Evolutionary conservation across 352 stramenopile genomes (phyloP), one percentile per base, ranked within the genome.

Genomic region (Phytophthora boehmeriae): DNA sequence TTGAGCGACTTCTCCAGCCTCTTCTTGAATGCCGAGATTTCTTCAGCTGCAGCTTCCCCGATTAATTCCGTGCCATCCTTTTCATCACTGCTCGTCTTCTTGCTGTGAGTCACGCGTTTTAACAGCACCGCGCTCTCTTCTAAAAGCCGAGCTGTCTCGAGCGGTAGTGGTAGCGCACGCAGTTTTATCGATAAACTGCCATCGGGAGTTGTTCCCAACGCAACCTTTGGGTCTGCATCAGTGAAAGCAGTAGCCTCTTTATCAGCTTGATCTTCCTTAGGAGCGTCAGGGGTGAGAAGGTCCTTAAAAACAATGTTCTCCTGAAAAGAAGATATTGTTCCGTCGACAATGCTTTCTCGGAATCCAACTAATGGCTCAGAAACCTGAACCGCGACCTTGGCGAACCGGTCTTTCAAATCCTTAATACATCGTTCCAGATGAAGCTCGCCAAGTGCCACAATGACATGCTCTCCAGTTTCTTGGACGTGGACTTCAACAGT

Each of bases 361-460:
- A 97, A 97, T 8, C 84, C 79, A n/a, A 97, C 87, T 2, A 97
- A 73, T 2, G 91, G 91, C 54, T 92, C 86, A 0, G 89, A 97
- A 11, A 93, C 84, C 14, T 84, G 81, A 43, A 97, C 73, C 2
- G 86, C 76, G 0, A 97, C 77, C 64, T 92, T 93, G 3, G 88
- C 88, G 55, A 96, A 97, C 4, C 89, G 83, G 44, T 96, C 88
- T 25, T 88, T 90, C 25, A 97, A 54, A 44, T 97, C 89, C 59
- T 97, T 97, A 23, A 98, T 88, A 54, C 92, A 97, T 13, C 88
- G 86, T 63, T 97, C 92, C 20, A 98, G 56, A 52, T 98, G 93
- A 9, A 98, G 76, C 47, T 98, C 93, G 20, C 93, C 93, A 0
- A 98, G 67, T 38, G 90, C 92, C 36, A 91, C 81, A 53, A 98